A percentile compares a stretch with the other conserved stretches of the same genome.
Evolutionary conservation across 2,329 filamentous ascomycete genomes (phyloP).

Genomic region (Albophoma yamanashiensis): DNA sequence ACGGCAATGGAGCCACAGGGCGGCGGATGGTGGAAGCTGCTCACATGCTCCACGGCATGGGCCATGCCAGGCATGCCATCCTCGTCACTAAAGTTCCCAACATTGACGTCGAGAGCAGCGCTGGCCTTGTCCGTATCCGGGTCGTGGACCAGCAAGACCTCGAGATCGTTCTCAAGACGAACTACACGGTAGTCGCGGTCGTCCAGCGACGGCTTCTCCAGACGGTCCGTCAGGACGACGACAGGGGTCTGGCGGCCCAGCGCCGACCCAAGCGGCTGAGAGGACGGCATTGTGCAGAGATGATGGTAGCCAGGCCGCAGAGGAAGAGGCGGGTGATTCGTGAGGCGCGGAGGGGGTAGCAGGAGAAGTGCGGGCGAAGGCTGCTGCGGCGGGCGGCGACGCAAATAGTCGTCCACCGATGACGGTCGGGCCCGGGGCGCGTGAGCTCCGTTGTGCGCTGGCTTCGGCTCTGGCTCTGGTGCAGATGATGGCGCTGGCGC

Average conservation of each 20-base stretch:
- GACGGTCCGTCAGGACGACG: conserved; percentile 48
- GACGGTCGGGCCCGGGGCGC: not conserved
- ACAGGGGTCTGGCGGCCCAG: conserved; percentile 18
- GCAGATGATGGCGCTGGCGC: not conserved
- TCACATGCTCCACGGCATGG: conserved; percentile 85
- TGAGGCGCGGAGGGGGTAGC: not conserved
- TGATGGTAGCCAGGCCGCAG: not conserved
- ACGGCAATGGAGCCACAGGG: not conserved
- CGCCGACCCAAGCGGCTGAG: conserved; percentile 22
- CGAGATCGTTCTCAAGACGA: conserved; percentile 72
- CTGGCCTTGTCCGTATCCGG: conserved; percentile 93
- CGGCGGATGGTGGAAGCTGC: conserved; percentile 7
- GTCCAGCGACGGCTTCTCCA: conserved; percentile 79
- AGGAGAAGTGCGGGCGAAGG: not conserved
- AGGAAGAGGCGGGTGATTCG: not conserved
- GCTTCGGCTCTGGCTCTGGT: not conserved
- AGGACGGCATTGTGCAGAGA: conserved; percentile 17
- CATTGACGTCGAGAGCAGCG: conserved; percentile 88
- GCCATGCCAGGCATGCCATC: conserved; percentile 89
- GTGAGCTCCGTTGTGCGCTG: not conserved
- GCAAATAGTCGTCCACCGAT: not conserved
- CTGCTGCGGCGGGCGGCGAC: conserved; percentile 1
- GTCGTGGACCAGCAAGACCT: conserved; percentile 88
- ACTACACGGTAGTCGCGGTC: conserved; percentile 83
- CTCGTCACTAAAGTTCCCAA: conserved; percentile 89